Percentiles rank a stretch among this genome's conserved stretches.
Evolutionary conservation across 2,329 filamentous ascomycete genomes (phyloP).

Genomic region (Neophaeococcomyces aloes): DNA sequence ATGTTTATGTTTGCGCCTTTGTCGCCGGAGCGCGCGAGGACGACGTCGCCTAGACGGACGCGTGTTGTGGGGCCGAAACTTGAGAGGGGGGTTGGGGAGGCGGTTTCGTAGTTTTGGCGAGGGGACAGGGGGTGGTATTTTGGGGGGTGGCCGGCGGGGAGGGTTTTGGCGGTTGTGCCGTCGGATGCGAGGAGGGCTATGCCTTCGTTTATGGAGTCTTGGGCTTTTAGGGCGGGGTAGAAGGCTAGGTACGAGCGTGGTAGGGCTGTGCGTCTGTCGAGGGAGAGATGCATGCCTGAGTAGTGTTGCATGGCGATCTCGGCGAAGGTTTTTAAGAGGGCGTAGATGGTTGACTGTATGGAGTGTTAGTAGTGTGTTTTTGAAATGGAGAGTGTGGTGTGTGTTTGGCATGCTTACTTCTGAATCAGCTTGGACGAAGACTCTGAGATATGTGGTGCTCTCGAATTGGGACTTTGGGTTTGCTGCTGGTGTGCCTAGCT

Average conservation of each 20-base stretch:
- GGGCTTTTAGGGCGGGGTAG: constrained; percentile 31
- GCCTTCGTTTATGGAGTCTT: constrained; percentile 23
- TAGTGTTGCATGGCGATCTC: constrained; percentile 35
- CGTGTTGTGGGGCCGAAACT: constrained; percentile 24
- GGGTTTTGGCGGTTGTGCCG: constrained; percentile 19
- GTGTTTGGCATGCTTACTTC: constrained; percentile 1
- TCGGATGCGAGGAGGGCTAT: constrained; percentile 21
- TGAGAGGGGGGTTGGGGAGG: constrained; percentile 14
- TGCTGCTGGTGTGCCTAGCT: constrained; percentile 30
- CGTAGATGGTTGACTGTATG: constrained; percentile 10
- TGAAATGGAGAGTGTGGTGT: background rate
- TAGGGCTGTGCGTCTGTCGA: constrained; percentile 33
- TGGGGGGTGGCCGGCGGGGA: constrained; percentile 15
- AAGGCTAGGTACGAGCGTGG: constrained; percentile 34
- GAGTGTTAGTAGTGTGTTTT: background rate
- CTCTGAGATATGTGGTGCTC: constrained; percentile 37
- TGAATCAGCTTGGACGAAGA: constrained; percentile 33
- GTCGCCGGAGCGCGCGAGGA: constrained; percentile 35
- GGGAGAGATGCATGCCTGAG: constrained; percentile 33
- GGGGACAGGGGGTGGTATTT: constrained; percentile 19
- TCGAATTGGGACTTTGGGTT: constrained; percentile 33
- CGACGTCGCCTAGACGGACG: constrained; percentile 35
- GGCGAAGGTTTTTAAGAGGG: constrained; percentile 13
- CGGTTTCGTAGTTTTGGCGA: constrained; percentile 17
- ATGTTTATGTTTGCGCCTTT: constrained; percentile 35